phyloP scores from a whole-genome alignment of 352 stramenopile genomes.

The Pythium myriotylum region DNA sequence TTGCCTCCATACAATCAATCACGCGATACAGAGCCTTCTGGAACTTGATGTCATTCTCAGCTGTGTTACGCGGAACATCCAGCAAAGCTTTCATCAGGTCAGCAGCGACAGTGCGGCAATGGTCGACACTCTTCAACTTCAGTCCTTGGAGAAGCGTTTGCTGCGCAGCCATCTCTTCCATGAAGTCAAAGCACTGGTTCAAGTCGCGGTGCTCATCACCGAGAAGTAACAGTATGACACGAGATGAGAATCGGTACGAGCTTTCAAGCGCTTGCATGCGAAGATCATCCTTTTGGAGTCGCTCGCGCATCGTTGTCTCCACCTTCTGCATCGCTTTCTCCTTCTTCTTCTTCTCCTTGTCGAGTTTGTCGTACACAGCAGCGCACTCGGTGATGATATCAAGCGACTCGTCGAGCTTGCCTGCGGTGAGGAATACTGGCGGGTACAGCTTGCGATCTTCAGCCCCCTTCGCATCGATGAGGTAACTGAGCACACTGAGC shows the following conservation, averaged over 20 bases:
- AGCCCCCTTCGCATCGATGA: conserved; percentile 79
- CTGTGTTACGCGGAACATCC: conserved; percentile 70
- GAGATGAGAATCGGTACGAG: conserved; percentile 85
- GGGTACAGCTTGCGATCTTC: conserved; percentile 78
- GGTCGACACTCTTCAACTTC: conserved; percentile 75
- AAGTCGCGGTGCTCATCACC: conserved; percentile 84
- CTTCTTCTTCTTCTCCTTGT: conserved; percentile 87
- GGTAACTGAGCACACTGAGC: conserved; percentile 80
- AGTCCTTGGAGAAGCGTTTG: conserved; percentile 74
- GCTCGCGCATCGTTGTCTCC: conserved; percentile 79
- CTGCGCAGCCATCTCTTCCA: conserved; percentile 76
- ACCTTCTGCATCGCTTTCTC: conserved; percentile 86
- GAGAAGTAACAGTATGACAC: conserved; percentile 74
- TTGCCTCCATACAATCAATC: conserved; percentile 79
- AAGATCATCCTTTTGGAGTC: conserved; percentile 81
- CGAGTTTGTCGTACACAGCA: conserved; percentile 76
- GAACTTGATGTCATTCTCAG: conserved; percentile 86
- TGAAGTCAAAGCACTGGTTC: conserved; percentile 84
- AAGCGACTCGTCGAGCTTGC: conserved; percentile 81
- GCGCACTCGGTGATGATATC: conserved; percentile 84
- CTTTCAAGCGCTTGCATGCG: conserved; percentile 74
- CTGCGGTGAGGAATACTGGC: conserved; percentile 78
- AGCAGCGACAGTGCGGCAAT: conserved; percentile 61
- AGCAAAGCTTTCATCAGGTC: conserved; percentile 86
- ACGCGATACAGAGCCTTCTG: conserved; percentile 77